Base-by-base conservation (phyloP, 306 rosid genomes). In the Erythrophleum fordii region DNA sequence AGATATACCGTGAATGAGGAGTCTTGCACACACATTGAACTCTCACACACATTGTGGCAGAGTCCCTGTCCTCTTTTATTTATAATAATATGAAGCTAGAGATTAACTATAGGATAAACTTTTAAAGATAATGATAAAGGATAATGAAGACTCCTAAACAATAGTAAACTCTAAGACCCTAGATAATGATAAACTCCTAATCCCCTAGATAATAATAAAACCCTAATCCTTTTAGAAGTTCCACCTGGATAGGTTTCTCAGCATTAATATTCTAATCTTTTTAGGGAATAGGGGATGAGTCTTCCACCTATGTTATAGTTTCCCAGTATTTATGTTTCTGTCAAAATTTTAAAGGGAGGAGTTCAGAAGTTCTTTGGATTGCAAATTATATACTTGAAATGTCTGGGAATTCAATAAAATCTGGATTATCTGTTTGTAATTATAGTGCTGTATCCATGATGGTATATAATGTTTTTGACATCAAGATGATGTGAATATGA, bases 401-500 rank as follows among this genome's bases (percentile, higher is more conserved):
- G 51, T 26, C 37, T 46, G 26, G 52, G 68, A 62, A 51, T 41
- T 68, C 76, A 42, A 39, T 29, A 26, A 55, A 41, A 51, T 23
- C 17, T 61, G 69, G 74, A 35, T 51, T 70, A 8, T 59, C 4
- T 39, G 26, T 39, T 65, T 76, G 13, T n/a, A 31, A 29, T 49
- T 68, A 0, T 18, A 68, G 31, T 81, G 58, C 42, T 48, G 0
- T 65, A 29, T 53, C 69, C 44, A 6, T 20, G 0, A 17, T 45
- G 14, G 46, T 68, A 22, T 39, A 41, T 35, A 3, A 25, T 44
- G 25, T 46, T 51, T 78, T 82, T 70, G 80, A 66, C 17, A 55
- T 28, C 58, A 82, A 71, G 59, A 48, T 25, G 29, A 49, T 25
- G 56, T 35, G 69, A 62, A 55, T 73, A 13, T 9, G 41, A 20